Percentiles rank a stretch among this genome's conserved stretches.
These are phyloP conservation scores for Kappamyces sp. DNA, from an alignment of 192 early-diverging fungal genomes.

Conservation along the genomic window DNA sequence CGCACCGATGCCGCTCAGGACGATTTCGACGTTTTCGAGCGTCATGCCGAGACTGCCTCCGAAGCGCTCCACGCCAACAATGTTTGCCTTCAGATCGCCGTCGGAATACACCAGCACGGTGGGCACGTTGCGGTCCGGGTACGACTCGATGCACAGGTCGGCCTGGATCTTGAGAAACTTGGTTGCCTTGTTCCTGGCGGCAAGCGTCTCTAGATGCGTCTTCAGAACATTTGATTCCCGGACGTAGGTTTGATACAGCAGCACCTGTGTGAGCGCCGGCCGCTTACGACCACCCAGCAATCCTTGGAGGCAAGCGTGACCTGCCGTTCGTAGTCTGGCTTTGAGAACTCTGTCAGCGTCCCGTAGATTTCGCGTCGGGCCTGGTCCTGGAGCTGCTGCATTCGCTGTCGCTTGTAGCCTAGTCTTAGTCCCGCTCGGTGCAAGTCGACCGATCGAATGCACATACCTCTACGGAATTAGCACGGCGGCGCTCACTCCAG, in stretches of 20 bases:
- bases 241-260: conserved; percentile 66
- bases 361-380: conserved; percentile 76
- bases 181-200: conserved; percentile 68
- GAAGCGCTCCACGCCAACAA: conserved; percentile 71
- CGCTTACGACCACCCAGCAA: conserved; percentile 51
- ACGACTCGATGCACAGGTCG: conserved; percentile 90
- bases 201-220: conserved; percentile 64
- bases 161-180: conserved; percentile 94
- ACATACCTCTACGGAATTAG: conserved; percentile 18
- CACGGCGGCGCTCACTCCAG: conserved; percentile 50
- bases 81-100: conserved; percentile 77
- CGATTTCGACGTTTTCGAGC: conserved; percentile 41
- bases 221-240: conserved; percentile 83
- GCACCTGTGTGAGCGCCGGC: conserved; percentile 45
- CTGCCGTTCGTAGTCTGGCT: conserved; percentile 83
- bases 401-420: conserved; percentile 60
- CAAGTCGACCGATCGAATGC: conserved; percentile 10
- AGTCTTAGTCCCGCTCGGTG: conserved; percentile 1
- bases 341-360: conserved; percentile 75
- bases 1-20: conserved; percentile 29
- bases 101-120: conserved; percentile 88
- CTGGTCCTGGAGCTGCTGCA: conserved; percentile 78
- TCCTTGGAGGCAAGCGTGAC: conserved; percentile 86
- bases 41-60: conserved; percentile 80
- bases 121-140: conserved; percentile 78